Conservation (phyloP, 805 yeast genomes). For the Candida ipomoeae region DNA sequence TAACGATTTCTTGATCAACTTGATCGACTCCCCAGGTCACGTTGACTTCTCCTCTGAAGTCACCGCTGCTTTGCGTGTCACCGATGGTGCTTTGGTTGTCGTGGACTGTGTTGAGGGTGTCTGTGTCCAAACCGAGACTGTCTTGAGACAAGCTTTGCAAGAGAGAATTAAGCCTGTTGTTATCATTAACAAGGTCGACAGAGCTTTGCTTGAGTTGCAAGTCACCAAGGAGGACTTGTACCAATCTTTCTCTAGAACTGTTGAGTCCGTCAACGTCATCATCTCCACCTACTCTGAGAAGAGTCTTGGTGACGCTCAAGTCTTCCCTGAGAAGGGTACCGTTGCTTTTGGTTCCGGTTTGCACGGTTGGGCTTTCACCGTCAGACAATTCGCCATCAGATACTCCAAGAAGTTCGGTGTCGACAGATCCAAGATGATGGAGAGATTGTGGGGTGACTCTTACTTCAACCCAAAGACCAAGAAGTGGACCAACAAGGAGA, state of each 20-base stretch:
- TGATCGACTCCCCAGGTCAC: conserved; percentile 99
- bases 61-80: conserved; percentile 99
- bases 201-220: conserved; percentile 98
- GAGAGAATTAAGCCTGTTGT: conserved; percentile 99
- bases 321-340: conserved; percentile 98
- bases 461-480: conserved; percentile 99
- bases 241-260: conserved; percentile 97
- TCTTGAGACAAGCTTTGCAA: conserved; percentile 97
- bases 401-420: conserved; percentile 99
- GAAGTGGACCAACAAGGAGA: conserved; percentile 97
- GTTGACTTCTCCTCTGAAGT: conserved; percentile 99
- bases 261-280: conserved; percentile 98
- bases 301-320: conserved; percentile 93
- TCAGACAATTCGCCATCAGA: conserved; percentile 96
- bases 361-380: conserved; percentile 99
- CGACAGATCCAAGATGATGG: conserved; percentile 96
- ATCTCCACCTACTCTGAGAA: conserved; percentile 92
- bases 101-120: conserved; percentile 99
- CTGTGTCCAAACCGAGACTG: conserved; percentile 99
- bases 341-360: conserved; percentile 99
- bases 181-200: conserved; percentile 97
- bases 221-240: conserved; percentile 98
- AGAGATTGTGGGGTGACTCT: conserved; percentile 99
- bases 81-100: conserved; percentile 99
- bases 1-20: conserved; percentile 92